Evolutionary conservation across 257 asterid species (phyloP).

Genomic region (Cruciata laevipes): DNA sequence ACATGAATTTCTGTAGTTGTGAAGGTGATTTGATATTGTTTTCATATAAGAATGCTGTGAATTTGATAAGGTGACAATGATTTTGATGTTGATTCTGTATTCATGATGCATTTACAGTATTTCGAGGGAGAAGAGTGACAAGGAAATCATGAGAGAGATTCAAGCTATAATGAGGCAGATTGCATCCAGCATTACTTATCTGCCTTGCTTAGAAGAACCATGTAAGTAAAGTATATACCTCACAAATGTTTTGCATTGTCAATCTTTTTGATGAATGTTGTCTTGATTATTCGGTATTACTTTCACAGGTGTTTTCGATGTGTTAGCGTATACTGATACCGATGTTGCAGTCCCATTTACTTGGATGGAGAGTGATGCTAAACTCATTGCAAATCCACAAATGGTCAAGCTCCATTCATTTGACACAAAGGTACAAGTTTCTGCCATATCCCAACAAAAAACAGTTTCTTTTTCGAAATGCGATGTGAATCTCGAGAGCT

Average conservation of each 20-base stretch:
- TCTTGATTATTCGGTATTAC: conserved; percentile 6
- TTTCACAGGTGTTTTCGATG: conserved; percentile 67
- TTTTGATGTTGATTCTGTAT: background rate
- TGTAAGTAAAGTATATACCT: conserved; percentile 35
- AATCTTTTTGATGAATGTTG: background rate
- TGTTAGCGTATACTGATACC: conserved; percentile 73
- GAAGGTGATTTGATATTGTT: background rate
- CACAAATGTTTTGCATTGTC: background rate
- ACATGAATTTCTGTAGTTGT: background rate
- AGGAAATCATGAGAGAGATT: conserved; percentile 93
- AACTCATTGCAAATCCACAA: conserved; percentile 80
- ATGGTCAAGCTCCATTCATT: conserved; percentile 92
- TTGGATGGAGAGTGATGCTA: conserved; percentile 98
- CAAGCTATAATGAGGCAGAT: conserved; percentile 98
- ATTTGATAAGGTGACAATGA: background rate
- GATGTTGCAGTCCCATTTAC: conserved; percentile 82
- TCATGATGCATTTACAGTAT: conserved; percentile 35
- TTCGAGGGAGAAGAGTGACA: conserved; percentile 86
- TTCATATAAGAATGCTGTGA: background rate
- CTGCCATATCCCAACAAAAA: background rate
- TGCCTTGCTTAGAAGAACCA: conserved; percentile 94
- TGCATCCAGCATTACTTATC: conserved; percentile 88
- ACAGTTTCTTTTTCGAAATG: background rate
- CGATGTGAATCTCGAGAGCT: background rate
- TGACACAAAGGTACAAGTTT: conserved; percentile 67